A percentile compares a stretch with the other conserved stretches of the same genome.
Evolutionary conservation across 75 land plant genomes (phyloP).

Genomic region (Adiantum capillusveneris): DNA sequence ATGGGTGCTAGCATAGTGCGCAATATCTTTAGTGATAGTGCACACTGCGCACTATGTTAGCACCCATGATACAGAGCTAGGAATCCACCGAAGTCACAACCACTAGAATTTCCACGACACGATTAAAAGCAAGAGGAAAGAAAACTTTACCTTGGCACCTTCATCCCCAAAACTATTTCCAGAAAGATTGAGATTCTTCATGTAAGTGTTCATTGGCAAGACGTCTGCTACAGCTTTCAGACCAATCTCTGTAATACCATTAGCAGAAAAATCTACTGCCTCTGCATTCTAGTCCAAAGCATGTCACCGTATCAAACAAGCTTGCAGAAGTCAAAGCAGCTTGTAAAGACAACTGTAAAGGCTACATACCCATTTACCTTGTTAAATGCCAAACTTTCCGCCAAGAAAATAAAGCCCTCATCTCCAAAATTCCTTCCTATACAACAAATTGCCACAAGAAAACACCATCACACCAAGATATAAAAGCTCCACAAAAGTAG

Average conservation of each 20-base stretch:
- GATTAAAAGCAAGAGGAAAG: too few relatives aligned
- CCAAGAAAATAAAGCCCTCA: slow-evolving; percentile 85
- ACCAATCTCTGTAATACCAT: slow-evolving; percentile 84
- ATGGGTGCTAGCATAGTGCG: too few relatives aligned
- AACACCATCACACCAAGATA: too few relatives aligned
- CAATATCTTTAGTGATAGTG: too few relatives aligned
- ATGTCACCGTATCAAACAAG: slow-evolving; percentile 1
- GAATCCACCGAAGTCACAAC: too few relatives aligned
- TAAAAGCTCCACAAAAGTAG: too few relatives aligned
- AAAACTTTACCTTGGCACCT: slow-evolving; percentile 70
- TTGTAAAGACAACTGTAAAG: not conserved
- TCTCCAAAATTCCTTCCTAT: slow-evolving; percentile 92
- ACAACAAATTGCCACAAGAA: too few relatives aligned
- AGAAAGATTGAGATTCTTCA: slow-evolving; percentile 78
- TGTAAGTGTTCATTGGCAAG: slow-evolving; percentile 50
- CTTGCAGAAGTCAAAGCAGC: too few relatives aligned
- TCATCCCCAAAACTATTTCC: slow-evolving; percentile 95
- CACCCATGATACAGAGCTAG: too few relatives aligned
- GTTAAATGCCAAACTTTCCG: slow-evolving; percentile 86
- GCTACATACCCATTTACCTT: slow-evolving; percentile 35
- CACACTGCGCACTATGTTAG: too few relatives aligned
- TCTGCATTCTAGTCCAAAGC: slow-evolving; percentile 50
- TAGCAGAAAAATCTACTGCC: slow-evolving; percentile 87
- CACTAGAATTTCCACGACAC: too few relatives aligned
- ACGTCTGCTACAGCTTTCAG: slow-evolving; percentile 74